Evolutionary conservation across 1,284 basidiomycete species (phyloP), one percentile per base, ranked within the genome.

Genomic region (Hypsizygus ulmarius): DNA sequence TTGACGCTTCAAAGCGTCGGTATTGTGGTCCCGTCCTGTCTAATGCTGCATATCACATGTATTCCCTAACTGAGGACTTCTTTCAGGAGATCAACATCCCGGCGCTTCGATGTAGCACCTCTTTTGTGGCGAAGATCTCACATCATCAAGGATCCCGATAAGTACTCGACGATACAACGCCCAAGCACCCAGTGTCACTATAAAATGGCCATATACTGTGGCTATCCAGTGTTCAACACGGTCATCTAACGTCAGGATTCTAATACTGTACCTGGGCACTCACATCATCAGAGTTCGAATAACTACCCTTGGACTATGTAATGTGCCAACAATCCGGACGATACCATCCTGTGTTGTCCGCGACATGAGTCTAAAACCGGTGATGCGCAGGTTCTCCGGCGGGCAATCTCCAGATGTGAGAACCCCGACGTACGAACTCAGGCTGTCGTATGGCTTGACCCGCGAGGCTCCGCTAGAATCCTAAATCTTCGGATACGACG

Each of bases 351-450:
- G 19, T 12, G 12, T 34, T 28, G 19, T 34, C 42, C 9, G 30
- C 25, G 7, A 34, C 19, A 28, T 12, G 14, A 19, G 43, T 36
- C 18, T 29, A 21, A 19, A 28, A 19, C 30, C 43, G 16, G 27
- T 8, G 12, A 27, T 28, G 43, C 38, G 28, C 16, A 32, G 6
- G 16, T n/a, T 33, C 28, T 30, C 25, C 25, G 32, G 39, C 39
- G 45, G 47, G 46, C 27, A 39, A 54, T 47, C 19, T 25, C 39
- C 27, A 37, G 41, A 40, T 35, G 43, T 14, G 39, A 53, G 55
- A 55, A 57, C 46, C 43, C 18, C 45, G 50, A 59, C 53, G 54
- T 50, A 51, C 58, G 47, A 40, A 47, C 15, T 33, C 28, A 47
- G 40, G 46, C 30, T 52, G 53, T 54, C 53, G 50, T 41, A 29